Conservation (phyloP, 495 filamentous ascomycete species). For the Collariella sp. region DNA sequence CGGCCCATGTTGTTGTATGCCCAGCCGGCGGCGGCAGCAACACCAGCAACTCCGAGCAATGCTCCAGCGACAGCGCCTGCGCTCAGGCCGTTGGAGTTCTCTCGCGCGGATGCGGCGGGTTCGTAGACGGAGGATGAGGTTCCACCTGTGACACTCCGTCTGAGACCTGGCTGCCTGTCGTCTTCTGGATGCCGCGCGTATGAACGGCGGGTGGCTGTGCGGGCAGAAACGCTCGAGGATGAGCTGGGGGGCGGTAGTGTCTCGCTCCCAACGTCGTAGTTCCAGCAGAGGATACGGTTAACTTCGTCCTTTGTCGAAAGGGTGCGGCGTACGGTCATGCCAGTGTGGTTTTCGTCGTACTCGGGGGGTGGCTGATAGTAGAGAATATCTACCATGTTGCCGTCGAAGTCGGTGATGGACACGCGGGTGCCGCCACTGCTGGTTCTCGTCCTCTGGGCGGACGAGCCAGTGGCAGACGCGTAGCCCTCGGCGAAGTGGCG, state of each 20-base stretch:
- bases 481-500: constrained; percentile 16
- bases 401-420: constrained; percentile 41
- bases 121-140: constrained; percentile 30
- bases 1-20: constrained; percentile 62
- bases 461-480: constrained; percentile 14
- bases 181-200: constrained; percentile 9
- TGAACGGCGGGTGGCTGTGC: constrained; percentile 19
- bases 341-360: constrained; percentile 27
- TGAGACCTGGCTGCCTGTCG: constrained; percentile 16
- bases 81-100: constrained; percentile 32
- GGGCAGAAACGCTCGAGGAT: constrained; percentile 16
- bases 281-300: constrained; percentile 44
- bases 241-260: constrained; percentile 11
- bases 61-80: constrained; percentile 44
- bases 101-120: constrained; percentile 23
- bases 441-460: constrained; percentile 10
- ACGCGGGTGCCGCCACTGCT: constrained; percentile 28
- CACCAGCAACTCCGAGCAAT: constrained; percentile 61
- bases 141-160: constrained; percentile 29
- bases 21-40: constrained; percentile 65
- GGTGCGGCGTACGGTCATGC: constrained; percentile 26
- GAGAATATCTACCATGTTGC: constrained; percentile 44
- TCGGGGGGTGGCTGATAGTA: constrained; percentile 26
- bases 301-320: constrained; percentile 35
- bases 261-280: constrained; percentile 35